Evolutionary conservation across 164 flowering plant genomes (phyloP), one percentile per base, ranked within the genome.

Genomic region (Magnolia officinalis): DNA sequence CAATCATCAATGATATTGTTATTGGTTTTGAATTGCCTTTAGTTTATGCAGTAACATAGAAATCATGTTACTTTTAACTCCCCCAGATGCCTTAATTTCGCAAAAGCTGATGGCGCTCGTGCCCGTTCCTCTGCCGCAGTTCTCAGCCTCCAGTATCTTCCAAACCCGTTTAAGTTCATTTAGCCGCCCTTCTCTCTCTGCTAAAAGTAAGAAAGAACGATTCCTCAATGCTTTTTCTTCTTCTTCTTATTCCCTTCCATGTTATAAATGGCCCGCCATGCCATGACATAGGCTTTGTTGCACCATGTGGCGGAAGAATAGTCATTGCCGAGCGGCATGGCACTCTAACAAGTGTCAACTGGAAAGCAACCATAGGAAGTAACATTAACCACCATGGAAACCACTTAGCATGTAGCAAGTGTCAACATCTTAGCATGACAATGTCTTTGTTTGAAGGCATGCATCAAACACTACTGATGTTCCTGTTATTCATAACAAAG

Each of bases 61-160:
- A 37, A 37, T 37, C 45, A 0, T 4, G 45, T 37, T 37, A 37
- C 45, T 37, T 4, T 37, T 5, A 37, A 6, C 45, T 37, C 45
- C 45, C 45, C 45, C 45, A 37, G 45, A 37, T 37, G 45, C 45
- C 6, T 37, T 37, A 37, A 37, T 37, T 37, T 37, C 6, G 45
- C 45, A 37, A 37, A 37, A 37, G 45, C 45, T 37, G 45, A 74
- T 79, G 80, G 75, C 79, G 31, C 78, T 78, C 63, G 19, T 49
- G 51, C 75, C 75, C 73, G 75, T 63, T 73, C 77, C 83, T 59
- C 68, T 80, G 13, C 76, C 83, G 24, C 85, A 82, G 8, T 82
- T 87, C 63, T 37, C 45, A 37, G 37, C 80, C 26, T 79, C 76
- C 70, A 71, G 58, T 74, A 70, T 86, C 72, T 82, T 87, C 64